phyloP scores from a whole-genome alignment of 352 stramenopile species.

The Albugo laibachii region DNA sequence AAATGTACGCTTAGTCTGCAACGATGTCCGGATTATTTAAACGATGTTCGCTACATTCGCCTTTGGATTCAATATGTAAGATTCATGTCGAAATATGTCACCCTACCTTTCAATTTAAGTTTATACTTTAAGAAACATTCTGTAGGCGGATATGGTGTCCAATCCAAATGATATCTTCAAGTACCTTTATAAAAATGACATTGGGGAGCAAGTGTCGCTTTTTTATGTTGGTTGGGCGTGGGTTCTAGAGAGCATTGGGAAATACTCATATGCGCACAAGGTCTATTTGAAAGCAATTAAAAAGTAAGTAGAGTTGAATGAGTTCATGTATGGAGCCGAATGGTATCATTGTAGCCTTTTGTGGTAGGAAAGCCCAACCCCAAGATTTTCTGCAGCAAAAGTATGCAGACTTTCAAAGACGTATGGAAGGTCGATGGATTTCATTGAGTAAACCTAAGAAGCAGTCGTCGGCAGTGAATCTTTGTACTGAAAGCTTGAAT shows the following conservation, averaged over 20 bases:
- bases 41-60: conserved; percentile 65
- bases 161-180: conserved; percentile 82
- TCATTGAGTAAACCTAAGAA: conserved; percentile 1
- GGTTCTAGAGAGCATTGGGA: conserved; percentile 56
- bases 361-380: conserved; percentile 36
- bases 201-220: conserved; percentile 51
- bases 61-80: conserved; percentile 79
- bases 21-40: conserved; percentile 30
- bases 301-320: conserved; percentile 28
- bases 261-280: conserved; percentile 69
- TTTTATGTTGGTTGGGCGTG: conserved; percentile 79
- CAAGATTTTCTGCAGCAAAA: conserved; percentile 45
- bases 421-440: conserved; percentile 67
- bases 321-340: background rate
- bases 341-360: background rate
- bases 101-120: background rate
- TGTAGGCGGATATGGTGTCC: conserved; percentile 57
- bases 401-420: conserved; percentile 67
- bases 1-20: conserved; percentile 55
- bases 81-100: background rate
- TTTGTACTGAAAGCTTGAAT: no score
- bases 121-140: background rate
- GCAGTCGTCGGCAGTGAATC: no score
- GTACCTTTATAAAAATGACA: conserved; percentile 76
- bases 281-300: conserved; percentile 72